phyloP scores from a whole-genome alignment of 441 rosid species.

The Eutrema salsugineum region DNA sequence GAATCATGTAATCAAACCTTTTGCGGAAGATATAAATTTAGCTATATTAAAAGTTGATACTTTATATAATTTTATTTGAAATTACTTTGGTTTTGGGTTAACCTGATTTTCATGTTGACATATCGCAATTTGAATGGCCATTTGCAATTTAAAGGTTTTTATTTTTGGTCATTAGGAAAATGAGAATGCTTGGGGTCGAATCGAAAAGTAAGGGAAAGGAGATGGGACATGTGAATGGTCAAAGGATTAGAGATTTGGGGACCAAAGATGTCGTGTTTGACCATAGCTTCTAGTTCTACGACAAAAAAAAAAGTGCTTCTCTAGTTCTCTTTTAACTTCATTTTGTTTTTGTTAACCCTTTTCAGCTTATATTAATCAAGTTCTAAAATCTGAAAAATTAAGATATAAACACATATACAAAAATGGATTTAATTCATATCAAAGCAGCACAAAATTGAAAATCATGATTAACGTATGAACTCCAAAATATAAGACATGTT shows the following conservation, averaged over 20 bases:
- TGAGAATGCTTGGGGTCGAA: not conserved
- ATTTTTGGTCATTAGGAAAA: too few relatives aligned
- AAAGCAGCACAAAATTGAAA: too few relatives aligned
- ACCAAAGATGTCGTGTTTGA: constrained; percentile 27
- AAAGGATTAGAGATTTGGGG: constrained; percentile 10
- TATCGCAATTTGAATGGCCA: not conserved
- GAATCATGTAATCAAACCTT: constrained; percentile 19
- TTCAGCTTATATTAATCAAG: too few relatives aligned
- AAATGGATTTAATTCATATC: not conserved
- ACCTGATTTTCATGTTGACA: not conserved
- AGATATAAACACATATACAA: not conserved
- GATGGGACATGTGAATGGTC: constrained; percentile 19
- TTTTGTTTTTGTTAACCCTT: too few relatives aligned
- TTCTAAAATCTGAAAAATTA: not conserved
- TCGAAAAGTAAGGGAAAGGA: constrained; percentile 6
- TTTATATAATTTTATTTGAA: not conserved
- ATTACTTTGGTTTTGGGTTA: not conserved
- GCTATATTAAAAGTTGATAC: not conserved
- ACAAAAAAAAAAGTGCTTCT: not conserved
- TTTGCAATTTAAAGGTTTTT: not conserved
- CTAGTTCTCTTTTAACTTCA: not conserved
- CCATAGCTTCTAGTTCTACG: not conserved
- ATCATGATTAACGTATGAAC: too few relatives aligned
- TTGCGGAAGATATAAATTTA: not conserved
- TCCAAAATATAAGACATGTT: not conserved